These are phyloP conservation scores for Colletotrichum sp. DNA, from an alignment of 2,329 filamentous ascomycete species.

Conservation along the genomic window DNA sequence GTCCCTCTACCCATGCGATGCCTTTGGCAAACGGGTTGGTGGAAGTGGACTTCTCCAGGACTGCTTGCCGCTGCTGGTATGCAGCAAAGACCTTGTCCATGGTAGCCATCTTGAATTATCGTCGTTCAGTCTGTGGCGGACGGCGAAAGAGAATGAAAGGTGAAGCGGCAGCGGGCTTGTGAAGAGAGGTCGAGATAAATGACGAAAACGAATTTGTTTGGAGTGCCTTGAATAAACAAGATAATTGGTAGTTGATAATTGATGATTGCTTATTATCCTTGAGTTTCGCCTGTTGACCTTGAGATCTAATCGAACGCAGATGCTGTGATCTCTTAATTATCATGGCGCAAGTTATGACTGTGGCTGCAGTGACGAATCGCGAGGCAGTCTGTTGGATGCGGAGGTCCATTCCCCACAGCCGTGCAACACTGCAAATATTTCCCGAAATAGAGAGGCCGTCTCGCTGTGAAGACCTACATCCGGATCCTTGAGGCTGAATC, in stretches of 20 bases:
- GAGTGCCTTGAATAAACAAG: background rate
- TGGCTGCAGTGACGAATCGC: background rate
- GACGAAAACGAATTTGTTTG: background rate
- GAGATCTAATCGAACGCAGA: background rate
- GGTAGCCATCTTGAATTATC: constrained; percentile 37
- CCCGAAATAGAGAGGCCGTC: background rate
- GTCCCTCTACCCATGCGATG: constrained; percentile 51
- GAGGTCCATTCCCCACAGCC: background rate
- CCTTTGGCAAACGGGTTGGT: constrained; percentile 46
- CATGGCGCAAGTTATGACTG: background rate
- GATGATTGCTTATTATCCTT: background rate
- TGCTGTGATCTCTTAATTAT: background rate
- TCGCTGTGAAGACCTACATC: background rate
- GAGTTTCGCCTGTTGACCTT: background rate
- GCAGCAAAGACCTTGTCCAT: constrained; percentile 42
- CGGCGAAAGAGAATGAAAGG: background rate
- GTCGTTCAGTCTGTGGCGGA: background rate
- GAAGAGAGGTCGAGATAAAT: background rate
- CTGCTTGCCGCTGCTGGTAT: background rate
- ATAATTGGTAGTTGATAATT: background rate
- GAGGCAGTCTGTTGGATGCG: background rate
- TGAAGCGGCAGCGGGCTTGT: background rate
- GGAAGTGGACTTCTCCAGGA: background rate
- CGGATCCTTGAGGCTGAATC: background rate
- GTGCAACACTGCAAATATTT: background rate